These are phyloP conservation scores for Cytospora piceicola DNA, from an alignment of 2,329 filamentous ascomycete genomes.

Conservation along the genomic window DNA sequence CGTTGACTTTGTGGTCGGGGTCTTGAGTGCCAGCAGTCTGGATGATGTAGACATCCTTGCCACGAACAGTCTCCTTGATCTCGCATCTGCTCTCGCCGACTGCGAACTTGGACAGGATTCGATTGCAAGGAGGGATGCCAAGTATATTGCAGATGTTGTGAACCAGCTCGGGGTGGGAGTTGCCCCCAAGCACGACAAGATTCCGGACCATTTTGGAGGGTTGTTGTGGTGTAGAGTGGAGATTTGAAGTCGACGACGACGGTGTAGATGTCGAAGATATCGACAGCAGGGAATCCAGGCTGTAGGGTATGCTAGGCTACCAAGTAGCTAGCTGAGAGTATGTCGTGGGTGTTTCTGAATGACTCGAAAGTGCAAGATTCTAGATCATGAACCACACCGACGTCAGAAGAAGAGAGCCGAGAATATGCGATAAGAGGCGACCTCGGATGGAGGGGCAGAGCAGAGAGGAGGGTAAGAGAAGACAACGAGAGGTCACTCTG, in stretches of 20 bases:
- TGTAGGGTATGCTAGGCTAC: constrained; percentile 1
- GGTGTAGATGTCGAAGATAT: constrained; percentile 5
- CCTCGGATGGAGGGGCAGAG: constrained; percentile 17
- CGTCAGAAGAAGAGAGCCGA: constrained; percentile 35
- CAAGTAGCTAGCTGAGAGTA: neutral
- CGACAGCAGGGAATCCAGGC: neutral
- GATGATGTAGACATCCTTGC: constrained; percentile 98
- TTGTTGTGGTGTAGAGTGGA: neutral
- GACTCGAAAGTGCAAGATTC: constrained; percentile 15
- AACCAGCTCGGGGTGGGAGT: constrained; percentile 86
- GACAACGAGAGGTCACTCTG: constrained; percentile 23
- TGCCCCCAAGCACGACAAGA: constrained; percentile 89
- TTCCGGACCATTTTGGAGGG: constrained; percentile 78
- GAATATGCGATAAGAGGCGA: constrained; percentile 29
- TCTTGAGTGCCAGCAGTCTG: constrained; percentile 73
- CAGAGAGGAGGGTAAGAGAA: constrained; percentile 21
- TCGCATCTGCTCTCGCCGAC: constrained; percentile 94
- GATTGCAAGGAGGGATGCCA: constrained; percentile 79
- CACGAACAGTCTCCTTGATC: constrained; percentile 93
- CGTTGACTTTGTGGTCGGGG: constrained; percentile 77
- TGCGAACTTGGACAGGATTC: constrained; percentile 87
- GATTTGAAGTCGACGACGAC: neutral
- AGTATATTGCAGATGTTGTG: constrained; percentile 88
- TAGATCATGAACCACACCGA: constrained; percentile 15
- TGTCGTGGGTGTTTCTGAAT: neutral